Evolutionary conservation across 129 eudicot genomes (phyloP), one percentile per base, ranked within the genome.

Genomic region (Apium graveolens): DNA sequence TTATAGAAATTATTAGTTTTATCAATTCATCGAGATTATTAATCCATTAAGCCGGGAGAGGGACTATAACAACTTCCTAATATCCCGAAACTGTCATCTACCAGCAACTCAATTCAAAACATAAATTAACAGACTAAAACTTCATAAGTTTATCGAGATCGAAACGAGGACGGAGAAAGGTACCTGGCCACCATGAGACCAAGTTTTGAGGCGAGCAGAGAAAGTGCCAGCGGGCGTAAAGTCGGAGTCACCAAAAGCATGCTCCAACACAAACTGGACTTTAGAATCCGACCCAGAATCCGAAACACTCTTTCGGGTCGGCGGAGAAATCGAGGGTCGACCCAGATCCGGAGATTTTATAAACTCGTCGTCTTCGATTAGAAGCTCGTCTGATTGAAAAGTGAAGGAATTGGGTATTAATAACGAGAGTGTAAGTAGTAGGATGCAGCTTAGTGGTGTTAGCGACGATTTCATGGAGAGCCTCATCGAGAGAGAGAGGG

Each of bases 161-260:
- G 10, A 70, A 31, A 69, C 41, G 41, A 16, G 1, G 8, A 0
- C 0, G 74, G 17, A 0, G 38, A 24, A 9, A 13, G 39, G 7
- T 12, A 91, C 98, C 96, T 94, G 98, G 43, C 90, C 93, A 76
- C 97, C 96, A 48, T 90, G 89, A 53, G 93, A 55, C 78, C 89
- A 91, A 34, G 85, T 80, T 66, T 89, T 91, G 76, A 94, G 81
- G 13, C 98, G 93, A 82, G 98, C 97, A 41, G 96, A 80, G 82
- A 94, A 94, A 26, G 90, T 87, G 37, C 97, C 98, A 77, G 97
- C 97, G 63, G 85, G 82, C 35, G 91, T 77, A 78, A 94, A 94
- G 11, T 91, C 89, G 38, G 90, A 86, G 55, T 91, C 97, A 0
- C 93, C 98, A 38, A 94, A 90, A 35, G 97, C 90, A 70, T 94